Evolutionary conservation across 2,329 filamentous ascomycete species (phyloP), one percentile per base, ranked within the genome.

Genomic region (Paracorniculantispora psalliotae): DNA sequence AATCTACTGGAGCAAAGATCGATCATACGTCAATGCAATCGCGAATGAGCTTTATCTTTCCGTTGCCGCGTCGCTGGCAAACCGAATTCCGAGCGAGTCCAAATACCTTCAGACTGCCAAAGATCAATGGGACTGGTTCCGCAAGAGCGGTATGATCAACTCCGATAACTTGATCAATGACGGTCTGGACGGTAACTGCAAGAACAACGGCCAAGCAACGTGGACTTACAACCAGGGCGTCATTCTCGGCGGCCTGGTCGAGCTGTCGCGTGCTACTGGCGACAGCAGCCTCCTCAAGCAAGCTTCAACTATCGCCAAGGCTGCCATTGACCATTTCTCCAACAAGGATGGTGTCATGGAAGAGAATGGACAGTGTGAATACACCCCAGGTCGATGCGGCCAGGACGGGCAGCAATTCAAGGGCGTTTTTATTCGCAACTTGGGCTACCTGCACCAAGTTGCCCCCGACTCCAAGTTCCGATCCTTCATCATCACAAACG

Each of bases 391-490:
- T 43, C 64, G 74, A 63, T 82, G 77, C 57, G 76, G 74, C 12
- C 69, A 66, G 19, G 81, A 86, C 61, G 80, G 77, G 1, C 77
- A 82, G 35, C 84, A 89, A 66, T 91, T 91, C 79, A 91, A 91
- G 71, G 88, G 88, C 3, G 77, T 90, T 37, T 89, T 90, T 63
- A 77, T 83, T 17, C 79, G 86, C 21, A 89, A 89, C 66, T 72
- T 91, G 21, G 77, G 79, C 35, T 79, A 81, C 57, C 71, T 91
- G 35, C 76, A 87, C 23, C 66, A 72, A 1, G 80, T 71, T 2
- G 78, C 77, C 1, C 81, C 81, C 0, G 73, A 80, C 39, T 68
- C 75, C 3, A 68, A 69, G 10, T 87, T 85, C 66, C 73, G 71
- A 13, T 67, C 73, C 2, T 85, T 86, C 58, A 81, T 91, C 59